These are phyloP conservation scores for Geranium brycei DNA, from an alignment of 345 rosid species.

Conservation along the genomic window DNA sequence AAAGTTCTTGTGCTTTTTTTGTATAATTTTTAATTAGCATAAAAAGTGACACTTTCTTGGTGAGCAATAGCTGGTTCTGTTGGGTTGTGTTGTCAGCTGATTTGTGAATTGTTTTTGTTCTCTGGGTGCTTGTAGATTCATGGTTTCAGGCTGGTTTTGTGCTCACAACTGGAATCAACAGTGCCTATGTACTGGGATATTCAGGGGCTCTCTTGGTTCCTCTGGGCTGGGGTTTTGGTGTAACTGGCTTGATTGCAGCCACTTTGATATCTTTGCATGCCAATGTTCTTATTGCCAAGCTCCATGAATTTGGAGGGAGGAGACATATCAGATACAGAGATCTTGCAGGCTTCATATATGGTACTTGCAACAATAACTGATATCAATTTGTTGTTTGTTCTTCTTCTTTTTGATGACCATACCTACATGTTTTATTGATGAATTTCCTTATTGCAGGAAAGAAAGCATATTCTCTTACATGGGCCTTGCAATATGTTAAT, in stretches of 20 bases:
- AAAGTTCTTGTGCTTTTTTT: not conserved
- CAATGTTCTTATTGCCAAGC: slow-evolving; percentile 64
- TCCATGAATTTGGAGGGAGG: slow-evolving; percentile 75
- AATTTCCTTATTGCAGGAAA: slow-evolving; percentile 30
- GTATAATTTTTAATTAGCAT: too few species aligned
- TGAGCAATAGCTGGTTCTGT: not conserved
- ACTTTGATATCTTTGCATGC: slow-evolving; percentile 66
- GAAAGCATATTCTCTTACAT: slow-evolving; percentile 49
- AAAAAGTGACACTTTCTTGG: not conserved
- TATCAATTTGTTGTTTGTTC: too few species aligned
- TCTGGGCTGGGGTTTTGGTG: slow-evolving; percentile 78
- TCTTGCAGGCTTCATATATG: slow-evolving; percentile 70
- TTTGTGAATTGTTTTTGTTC: slow-evolving; percentile 1
- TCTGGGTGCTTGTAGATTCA: slow-evolving; percentile 46
- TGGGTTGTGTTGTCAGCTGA: not conserved
- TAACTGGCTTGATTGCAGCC: slow-evolving; percentile 50
- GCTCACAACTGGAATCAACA: slow-evolving; percentile 77
- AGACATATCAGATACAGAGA: slow-evolving; percentile 92
- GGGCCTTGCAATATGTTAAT: slow-evolving; percentile 66
- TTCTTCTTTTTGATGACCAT: too few species aligned
- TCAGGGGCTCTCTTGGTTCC: slow-evolving; percentile 83
- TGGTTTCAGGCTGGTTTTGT: slow-evolving; percentile 84
- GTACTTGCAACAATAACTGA: slow-evolving; percentile 16
- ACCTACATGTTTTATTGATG: not conserved
- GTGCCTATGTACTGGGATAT: slow-evolving; percentile 82